Conservation (phyloP, 768 basidiomycete species). For the Phanerodontia chrysosporium region DNA sequence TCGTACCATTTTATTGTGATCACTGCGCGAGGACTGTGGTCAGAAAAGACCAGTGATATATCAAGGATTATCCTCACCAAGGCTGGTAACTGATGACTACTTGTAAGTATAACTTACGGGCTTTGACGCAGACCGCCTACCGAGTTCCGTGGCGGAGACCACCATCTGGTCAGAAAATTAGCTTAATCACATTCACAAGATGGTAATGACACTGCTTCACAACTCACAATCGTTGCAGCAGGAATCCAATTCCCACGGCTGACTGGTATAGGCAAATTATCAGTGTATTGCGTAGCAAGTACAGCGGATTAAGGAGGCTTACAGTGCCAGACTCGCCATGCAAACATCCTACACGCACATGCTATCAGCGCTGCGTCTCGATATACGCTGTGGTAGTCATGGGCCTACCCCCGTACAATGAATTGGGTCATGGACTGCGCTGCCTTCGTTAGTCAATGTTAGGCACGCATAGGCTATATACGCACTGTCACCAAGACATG, state of each 20-base stretch:
- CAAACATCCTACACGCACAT: constrained; percentile 37
- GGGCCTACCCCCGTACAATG: constrained; percentile 10
- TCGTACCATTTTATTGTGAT: constrained; percentile 51
- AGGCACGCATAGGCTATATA: constrained; percentile 17
- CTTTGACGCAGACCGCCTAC: no score
- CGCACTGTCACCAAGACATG: constrained; percentile 53
- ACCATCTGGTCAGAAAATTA: constrained; percentile 19
- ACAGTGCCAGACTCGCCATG: constrained; percentile 47
- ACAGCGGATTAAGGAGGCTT: constrained; percentile 17
- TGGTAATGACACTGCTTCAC: not conserved
- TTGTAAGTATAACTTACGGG: no score
- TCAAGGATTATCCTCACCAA: constrained; percentile 1
- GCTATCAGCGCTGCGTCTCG: not conserved
- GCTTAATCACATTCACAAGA: not conserved
- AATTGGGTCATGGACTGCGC: constrained; percentile 10
- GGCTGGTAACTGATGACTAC: no score
- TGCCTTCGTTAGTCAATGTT: no score
- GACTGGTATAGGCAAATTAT: constrained; percentile 29
- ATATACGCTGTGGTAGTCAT: not conserved
- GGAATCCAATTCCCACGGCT: constrained; percentile 41
- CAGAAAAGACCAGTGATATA: not conserved
- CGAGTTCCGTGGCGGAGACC: constrained; percentile 41
- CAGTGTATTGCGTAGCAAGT: not conserved
- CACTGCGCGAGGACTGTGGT: constrained; percentile 25
- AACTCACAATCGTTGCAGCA: constrained; percentile 45